These are phyloP conservation scores for Syzygium aqueum DNA, from an alignment of 345 rosid species.

Conservation along the genomic window DNA sequence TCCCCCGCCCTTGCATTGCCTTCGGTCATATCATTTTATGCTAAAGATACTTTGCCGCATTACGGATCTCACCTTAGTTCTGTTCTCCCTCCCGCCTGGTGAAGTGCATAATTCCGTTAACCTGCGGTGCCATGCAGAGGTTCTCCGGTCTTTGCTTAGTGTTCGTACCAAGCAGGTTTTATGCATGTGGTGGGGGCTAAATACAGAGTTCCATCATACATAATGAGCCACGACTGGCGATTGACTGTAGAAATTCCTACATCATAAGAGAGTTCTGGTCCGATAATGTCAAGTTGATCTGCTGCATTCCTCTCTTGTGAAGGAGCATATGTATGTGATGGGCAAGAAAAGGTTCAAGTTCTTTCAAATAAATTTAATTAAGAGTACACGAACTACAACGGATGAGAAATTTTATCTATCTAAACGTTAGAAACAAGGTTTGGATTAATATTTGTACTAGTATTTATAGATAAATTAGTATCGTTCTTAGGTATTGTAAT, in stretches of 20 bases:
- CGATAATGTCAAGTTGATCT: not conserved
- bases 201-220: not conserved
- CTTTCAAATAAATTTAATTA: not conserved
- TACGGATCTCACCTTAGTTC: not conserved
- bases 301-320: not conserved
- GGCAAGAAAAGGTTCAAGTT: not conserved
- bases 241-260: not conserved
- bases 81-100: not conserved
- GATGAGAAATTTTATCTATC: not conserved
- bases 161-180: not conserved
- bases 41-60: not conserved
- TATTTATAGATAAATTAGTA: not conserved
- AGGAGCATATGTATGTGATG: not conserved
- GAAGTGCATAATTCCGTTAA: not conserved
- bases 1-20: not conserved
- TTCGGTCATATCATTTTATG: not conserved
- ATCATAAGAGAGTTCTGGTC: not conserved
- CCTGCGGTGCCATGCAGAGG: fast-evolving
- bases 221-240: not conserved
- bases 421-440: not conserved
- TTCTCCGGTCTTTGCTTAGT: not conserved
- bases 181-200: not conserved
- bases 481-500: not conserved
- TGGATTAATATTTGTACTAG: not conserved
- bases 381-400: not conserved